Evolutionary conservation across 495 filamentous ascomycete species (phyloP), one percentile per base, ranked within the genome.

Genomic region (Penicillium coffeae): DNA sequence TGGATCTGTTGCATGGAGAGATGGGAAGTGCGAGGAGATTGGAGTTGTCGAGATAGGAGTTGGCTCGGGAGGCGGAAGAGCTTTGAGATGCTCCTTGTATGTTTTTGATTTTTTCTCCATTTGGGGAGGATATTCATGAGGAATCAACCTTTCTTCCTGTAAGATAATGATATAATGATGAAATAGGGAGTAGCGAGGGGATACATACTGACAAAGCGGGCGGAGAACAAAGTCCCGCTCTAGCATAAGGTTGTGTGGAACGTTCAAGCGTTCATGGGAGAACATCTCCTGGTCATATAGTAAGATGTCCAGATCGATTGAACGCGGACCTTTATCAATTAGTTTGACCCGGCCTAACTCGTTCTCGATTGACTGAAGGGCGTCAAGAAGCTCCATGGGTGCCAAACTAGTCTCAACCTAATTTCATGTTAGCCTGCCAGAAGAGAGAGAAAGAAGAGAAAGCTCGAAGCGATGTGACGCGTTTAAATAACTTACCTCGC

Each of bases 181-280:
- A 37, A 18, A 33, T 2, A 22, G 34, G 15, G 22, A n/a, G 21
- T 20, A 41, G 33, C 0, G 22, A n/a, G 1, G 32, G 16, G 16
- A 15, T 22, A 42, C 40, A 61, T 74, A 92, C 88, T 96, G 88
- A 75, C 85, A 85, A 8, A 98, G 79, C 15, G 93, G 93, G 1
- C 84, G 81, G 3, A 98, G 79, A 21, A 97, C 93, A 62, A 98
- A 98, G 68, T 94, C 90, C 37, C 93, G 80, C 65, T 98, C 93
- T 2, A 85, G 69, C 77, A 98, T 96, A 21, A 86, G 72, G 19
- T 80, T 73, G 64, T 98, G 93, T 34, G 93, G 93, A 38, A 98
- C 82, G 42, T 76, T 85, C 25, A 98, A 82, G 34, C 87, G 83
- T 16, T 82, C 75, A 47, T 86, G 77, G 40, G 80, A 64, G 39